Conservation (phyloP, 1,284 basidiomycete species). For the Trichosporon asahii region DNA sequence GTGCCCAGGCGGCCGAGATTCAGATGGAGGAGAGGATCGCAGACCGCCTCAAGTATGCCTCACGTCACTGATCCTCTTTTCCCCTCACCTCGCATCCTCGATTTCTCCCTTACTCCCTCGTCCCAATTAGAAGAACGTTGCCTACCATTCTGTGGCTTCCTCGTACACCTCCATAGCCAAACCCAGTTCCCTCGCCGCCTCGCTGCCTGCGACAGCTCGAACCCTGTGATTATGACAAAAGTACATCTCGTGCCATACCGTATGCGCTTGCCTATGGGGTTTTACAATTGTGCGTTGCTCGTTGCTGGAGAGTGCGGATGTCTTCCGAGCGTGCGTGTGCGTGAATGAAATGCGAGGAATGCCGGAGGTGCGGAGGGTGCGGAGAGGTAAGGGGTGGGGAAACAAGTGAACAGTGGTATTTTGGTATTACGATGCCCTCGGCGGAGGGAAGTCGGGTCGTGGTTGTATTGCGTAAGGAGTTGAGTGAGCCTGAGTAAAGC, state of each 20-base stretch:
- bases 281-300: not conserved
- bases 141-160: not conserved
- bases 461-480: not conserved
- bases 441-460: not conserved
- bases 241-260: not conserved
- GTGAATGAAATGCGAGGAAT: slow-evolving; percentile 4
- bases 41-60: slow-evolving; percentile 36
- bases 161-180: not conserved
- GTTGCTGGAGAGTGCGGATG: not conserved
- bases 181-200: too few species aligned
- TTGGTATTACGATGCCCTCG: not conserved
- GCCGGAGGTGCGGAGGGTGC: not conserved
- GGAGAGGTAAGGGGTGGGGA: not conserved
- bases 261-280: not conserved
- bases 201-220: not conserved
- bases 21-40: slow-evolving; percentile 48
- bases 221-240: not conserved
- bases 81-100: not conserved
- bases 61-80: not conserved
- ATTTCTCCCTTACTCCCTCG: not conserved
- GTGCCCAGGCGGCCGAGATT: slow-evolving; percentile 40
- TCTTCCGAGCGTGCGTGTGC: not conserved
- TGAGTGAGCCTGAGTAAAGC: not conserved
- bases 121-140: too few species aligned
- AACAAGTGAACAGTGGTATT: not conserved